phyloP scores from a whole-genome alignment of 2,329 filamentous ascomycete species.

The Trichoderma sp. region DNA sequence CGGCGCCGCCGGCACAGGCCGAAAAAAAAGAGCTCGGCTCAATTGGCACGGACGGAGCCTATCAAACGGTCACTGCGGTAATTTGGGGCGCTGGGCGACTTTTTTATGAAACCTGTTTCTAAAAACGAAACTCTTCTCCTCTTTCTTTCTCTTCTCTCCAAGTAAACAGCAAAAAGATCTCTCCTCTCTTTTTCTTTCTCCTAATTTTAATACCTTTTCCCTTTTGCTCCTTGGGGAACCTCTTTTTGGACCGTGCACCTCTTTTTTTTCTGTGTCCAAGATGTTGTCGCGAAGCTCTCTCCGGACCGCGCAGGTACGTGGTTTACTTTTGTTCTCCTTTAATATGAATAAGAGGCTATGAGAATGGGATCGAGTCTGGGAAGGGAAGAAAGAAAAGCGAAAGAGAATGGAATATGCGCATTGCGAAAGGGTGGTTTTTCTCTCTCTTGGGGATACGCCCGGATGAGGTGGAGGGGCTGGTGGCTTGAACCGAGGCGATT shows the following conservation, averaged over 20 bases:
- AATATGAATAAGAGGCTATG: neutral
- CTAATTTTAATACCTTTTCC: conserved; percentile 13
- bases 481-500: conserved; percentile 5
- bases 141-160: neutral
- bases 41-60: conserved; percentile 16
- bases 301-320: conserved; percentile 61
- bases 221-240: neutral
- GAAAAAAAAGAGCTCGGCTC: conserved; percentile 23
- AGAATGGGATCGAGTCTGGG: neutral
- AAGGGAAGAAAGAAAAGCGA: neutral
- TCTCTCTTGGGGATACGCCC: neutral
- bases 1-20: conserved; percentile 26
- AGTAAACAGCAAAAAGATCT: neutral
- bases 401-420: neutral
- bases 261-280: conserved; percentile 36
- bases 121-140: neutral
- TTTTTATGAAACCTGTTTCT: conserved; percentile 18
- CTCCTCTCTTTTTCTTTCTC: neutral
- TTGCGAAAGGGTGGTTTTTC: neutral
- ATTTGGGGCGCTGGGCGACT: neutral
- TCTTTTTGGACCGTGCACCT: conserved; percentile 12
- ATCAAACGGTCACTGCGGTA: conserved; percentile 24
- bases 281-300: conserved; percentile 65
- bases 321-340: conserved; percentile 23
- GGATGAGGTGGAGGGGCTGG: conserved; percentile 12